phyloP scores from a whole-genome alignment of 495 filamentous ascomycete species.

The Daldinia concentrica region DNA sequence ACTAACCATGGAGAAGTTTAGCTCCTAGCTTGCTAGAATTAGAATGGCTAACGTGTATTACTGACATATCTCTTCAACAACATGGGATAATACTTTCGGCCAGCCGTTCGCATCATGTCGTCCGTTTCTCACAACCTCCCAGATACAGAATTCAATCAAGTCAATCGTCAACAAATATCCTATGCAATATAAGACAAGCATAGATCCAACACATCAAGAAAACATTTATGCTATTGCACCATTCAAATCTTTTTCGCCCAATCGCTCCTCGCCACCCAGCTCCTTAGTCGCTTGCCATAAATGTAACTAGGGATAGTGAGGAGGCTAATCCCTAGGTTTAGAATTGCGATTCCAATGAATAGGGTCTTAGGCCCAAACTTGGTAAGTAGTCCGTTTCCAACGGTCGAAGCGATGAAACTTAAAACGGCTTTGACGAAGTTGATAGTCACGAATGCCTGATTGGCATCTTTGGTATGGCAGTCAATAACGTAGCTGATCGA shows the following conservation, averaged over 20 bases:
- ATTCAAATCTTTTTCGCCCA: slow-evolving; percentile 36
- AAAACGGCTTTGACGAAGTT: slow-evolving; percentile 42
- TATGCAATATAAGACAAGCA: not conserved
- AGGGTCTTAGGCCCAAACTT: slow-evolving; percentile 41
- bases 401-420: slow-evolving; percentile 45
- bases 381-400: slow-evolving; percentile 43
- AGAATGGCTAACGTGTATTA: not conserved
- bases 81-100: not conserved
- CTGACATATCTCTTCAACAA: not conserved
- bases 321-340: slow-evolving; percentile 45
- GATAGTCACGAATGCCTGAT: slow-evolving; percentile 44
- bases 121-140: not conserved
- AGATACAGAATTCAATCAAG: not conserved
- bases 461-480: slow-evolving; percentile 43
- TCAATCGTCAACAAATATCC: not conserved
- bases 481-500: slow-evolving; percentile 43
- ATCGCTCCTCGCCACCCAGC: slow-evolving; percentile 40
- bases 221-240: not conserved
- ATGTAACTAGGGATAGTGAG: slow-evolving; percentile 50
- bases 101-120: not conserved
- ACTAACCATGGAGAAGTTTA: not conserved
- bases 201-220: not conserved
- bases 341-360: slow-evolving; percentile 43
- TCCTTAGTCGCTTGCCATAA: slow-evolving; percentile 48
- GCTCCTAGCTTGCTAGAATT: not conserved